Conservation (phyloP, 305 asterid genomes). For the Fraxinus angustifolia region DNA sequence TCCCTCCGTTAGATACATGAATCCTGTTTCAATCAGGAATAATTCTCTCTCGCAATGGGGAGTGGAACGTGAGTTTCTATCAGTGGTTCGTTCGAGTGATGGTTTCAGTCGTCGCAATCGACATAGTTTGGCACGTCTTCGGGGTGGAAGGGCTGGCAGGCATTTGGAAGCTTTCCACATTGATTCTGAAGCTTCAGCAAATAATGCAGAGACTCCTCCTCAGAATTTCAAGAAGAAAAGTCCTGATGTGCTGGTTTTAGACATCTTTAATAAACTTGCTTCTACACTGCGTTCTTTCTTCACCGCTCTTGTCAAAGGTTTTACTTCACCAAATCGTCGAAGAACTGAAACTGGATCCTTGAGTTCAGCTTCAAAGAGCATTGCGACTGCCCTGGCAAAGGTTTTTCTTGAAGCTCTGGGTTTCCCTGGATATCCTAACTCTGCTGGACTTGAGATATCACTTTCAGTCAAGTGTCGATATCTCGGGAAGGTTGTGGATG, state of each 20-base stretch:
- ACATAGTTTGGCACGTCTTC: conserved; percentile 80
- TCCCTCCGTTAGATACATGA: conserved; percentile 73
- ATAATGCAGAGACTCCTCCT: conserved; percentile 53
- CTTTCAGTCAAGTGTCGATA: conserved; percentile 91
- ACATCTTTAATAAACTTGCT: conserved; percentile 75
- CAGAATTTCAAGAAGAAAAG: conserved; percentile 74
- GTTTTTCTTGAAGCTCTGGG: conserved; percentile 85
- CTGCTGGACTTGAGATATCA: conserved; percentile 59
- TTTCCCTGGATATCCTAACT: conserved; percentile 72
- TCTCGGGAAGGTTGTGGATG: conserved; percentile 96
- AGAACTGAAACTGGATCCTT: conserved; percentile 82
- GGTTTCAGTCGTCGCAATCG: conserved; percentile 85
- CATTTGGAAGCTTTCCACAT: conserved; percentile 82
- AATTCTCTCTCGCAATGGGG: conserved; percentile 77
- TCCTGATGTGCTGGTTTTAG: conserved; percentile 74
- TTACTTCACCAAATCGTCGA: conserved; percentile 86
- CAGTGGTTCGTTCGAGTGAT: conserved; percentile 87
- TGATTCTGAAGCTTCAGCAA: conserved; percentile 70
- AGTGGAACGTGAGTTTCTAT: conserved; percentile 73
- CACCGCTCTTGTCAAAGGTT: conserved; percentile 89
- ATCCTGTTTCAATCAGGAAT: conserved; percentile 71
- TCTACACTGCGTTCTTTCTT: conserved; percentile 75
- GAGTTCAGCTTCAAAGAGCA: conserved; percentile 81
- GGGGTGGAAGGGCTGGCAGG: conserved; percentile 82
- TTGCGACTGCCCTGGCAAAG: conserved; percentile 89